Evolutionary conservation across 768 basidiomycete genomes (phyloP).

Genomic region (Cystofilobasidium capitatum): DNA sequence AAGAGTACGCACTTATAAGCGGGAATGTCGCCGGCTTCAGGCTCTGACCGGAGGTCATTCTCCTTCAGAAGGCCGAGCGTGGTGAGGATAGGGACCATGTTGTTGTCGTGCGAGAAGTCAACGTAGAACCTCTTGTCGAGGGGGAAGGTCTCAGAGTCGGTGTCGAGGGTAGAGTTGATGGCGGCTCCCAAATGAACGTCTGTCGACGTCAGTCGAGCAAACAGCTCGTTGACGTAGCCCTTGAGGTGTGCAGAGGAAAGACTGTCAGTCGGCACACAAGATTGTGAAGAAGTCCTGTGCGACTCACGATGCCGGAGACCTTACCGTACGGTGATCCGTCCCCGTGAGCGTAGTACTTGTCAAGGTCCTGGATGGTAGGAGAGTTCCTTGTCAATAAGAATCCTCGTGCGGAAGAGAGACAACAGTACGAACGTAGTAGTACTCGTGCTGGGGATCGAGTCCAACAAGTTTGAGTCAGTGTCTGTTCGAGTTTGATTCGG

Average conservation of each 20-base stretch:
- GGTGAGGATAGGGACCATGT: neutral
- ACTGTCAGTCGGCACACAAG: neutral
- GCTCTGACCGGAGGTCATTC: neutral
- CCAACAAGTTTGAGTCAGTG: neutral
- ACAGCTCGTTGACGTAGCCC: slow-evolving; percentile 71
- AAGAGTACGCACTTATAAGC: neutral
- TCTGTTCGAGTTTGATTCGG: neutral
- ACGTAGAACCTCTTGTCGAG: slow-evolving; percentile 53
- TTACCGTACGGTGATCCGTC: slow-evolving; percentile 75
- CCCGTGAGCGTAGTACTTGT: slow-evolving; percentile 46
- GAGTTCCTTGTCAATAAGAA: slow-evolving; percentile 25
- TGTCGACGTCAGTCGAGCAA: slow-evolving; percentile 59
- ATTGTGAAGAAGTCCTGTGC: slow-evolving; percentile 47
- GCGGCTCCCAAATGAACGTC: slow-evolving; percentile 62
- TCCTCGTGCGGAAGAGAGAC: slow-evolving; percentile 38
- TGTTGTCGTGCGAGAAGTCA: slow-evolving; percentile 41
- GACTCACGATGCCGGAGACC: slow-evolving; percentile 37
- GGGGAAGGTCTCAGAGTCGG: slow-evolving; percentile 41
- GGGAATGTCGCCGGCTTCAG: neutral
- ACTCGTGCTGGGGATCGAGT: slow-evolving; percentile 21
- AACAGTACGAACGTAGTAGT: slow-evolving; percentile 17
- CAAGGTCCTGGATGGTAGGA: neutral
- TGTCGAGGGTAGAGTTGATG: slow-evolving; percentile 72
- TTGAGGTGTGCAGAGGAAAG: no score
- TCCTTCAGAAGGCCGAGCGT: neutral